A percentile compares a stretch with the other conserved stretches of the same genome.
phyloP scores from a whole-genome alignment of 2,329 filamentous ascomycete species.

The Ceratocystis cubensis region DNA sequence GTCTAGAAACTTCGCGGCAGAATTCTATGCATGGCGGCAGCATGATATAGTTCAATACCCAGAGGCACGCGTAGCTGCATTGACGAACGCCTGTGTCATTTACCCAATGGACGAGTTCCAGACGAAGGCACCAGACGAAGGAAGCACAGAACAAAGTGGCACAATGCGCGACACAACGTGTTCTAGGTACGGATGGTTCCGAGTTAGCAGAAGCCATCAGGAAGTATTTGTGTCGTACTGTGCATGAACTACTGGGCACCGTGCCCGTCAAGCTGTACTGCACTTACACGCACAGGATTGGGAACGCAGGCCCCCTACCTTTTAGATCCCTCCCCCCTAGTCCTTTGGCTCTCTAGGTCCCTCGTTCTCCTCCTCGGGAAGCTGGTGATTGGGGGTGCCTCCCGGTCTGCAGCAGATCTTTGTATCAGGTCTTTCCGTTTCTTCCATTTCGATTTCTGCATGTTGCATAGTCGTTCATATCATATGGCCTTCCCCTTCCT shows the following conservation, averaged over 20 bases:
- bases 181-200: not conserved
- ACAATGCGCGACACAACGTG: not conserved
- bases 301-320: not conserved
- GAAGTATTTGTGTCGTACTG: not conserved
- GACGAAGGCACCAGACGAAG: not conserved
- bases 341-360: not conserved
- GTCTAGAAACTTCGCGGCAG: too few species aligned
- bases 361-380: not conserved
- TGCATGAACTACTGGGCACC: not conserved
- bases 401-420: conserved; percentile 1
- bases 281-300: not conserved
- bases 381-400: not conserved
- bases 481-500: not conserved
- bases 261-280: not conserved
- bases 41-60: not conserved
- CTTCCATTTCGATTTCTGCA: not conserved
- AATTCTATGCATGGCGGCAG: not conserved
- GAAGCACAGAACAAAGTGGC: not conserved
- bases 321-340: not conserved
- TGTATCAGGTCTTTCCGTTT: conserved; percentile 4
- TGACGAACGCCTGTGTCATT: conserved; percentile 6
- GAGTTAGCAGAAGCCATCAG: not conserved
- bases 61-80: not conserved
- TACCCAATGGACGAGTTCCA: not conserved
- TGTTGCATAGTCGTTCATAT: not conserved